These are phyloP conservation scores for Hypoxylon perforatum DNA, from an alignment of 495 filamentous ascomycete genomes.

Conservation along the genomic window DNA sequence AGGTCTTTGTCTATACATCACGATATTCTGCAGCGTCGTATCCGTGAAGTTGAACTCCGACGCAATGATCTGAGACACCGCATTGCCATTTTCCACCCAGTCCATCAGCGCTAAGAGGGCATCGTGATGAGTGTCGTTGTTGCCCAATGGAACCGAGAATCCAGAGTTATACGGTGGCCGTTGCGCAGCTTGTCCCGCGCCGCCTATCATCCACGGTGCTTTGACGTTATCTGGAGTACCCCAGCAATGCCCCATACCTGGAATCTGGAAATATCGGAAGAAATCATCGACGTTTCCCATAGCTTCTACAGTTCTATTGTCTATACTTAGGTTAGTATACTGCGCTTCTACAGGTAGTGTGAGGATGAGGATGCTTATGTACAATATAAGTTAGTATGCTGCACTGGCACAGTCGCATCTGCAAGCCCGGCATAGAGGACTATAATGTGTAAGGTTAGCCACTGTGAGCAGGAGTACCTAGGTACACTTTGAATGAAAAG, in stretches of 20 bases:
- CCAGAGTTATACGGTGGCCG: constrained; percentile 39
- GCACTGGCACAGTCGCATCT: constrained; percentile 62
- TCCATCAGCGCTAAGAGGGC: constrained; percentile 59
- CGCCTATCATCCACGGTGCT: constrained; percentile 60
- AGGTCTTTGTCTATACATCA: constrained; percentile 53
- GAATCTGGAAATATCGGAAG: constrained; percentile 54
- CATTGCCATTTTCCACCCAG: constrained; percentile 62
- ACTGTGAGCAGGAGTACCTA: not conserved
- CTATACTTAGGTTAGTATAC: constrained; percentile 56
- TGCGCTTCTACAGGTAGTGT: constrained; percentile 60
- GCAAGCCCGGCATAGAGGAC: constrained; percentile 67
- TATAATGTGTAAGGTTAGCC: constrained; percentile 44
- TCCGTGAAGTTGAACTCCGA: constrained; percentile 53
- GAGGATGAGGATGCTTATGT: too few relatives aligned
- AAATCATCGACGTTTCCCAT: constrained; percentile 51
- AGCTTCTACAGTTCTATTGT: constrained; percentile 47
- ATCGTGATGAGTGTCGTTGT: constrained; percentile 57
- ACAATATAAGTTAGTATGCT: constrained; percentile 57
- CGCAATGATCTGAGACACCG: constrained; percentile 52
- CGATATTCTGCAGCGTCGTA: constrained; percentile 36
- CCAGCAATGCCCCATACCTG: constrained; percentile 58
- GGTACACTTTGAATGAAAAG: too few relatives aligned
- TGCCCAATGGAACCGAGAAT: constrained; percentile 52
- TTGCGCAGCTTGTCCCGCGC: constrained; percentile 51
- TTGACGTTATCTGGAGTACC: constrained; percentile 45